Evolutionary conservation across 2,329 filamentous ascomycete genomes (phyloP), one percentile per base, ranked within the genome.

Genomic region (Myriosclerotinia curreyana): DNA sequence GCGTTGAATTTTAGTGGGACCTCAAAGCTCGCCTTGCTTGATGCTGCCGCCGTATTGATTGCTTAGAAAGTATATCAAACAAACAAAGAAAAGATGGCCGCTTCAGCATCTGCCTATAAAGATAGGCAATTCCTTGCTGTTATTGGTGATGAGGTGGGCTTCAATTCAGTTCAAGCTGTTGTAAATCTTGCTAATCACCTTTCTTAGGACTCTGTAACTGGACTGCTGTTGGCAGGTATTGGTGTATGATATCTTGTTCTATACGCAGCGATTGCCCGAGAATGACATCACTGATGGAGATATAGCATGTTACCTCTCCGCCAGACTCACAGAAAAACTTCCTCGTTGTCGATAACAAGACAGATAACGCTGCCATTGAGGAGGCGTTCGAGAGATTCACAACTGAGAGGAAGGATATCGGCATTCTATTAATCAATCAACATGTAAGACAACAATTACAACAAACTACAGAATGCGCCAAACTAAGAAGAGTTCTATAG

Each of bases 251-350:
- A 60, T 52, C 42, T 31, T 28, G n/a, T 46, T 53, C 14, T 46
- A 51, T 25, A 5, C 40, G 48, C 44, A 28, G 40, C 25, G 52
- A 40, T 17, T 49, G 20, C n/a, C 31, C n/a, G 42, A 36, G 31
- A 25, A 53, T 25, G 44, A 59, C 5, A 3, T 49, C 64, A 55
- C 68, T 72, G 54, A 71, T 64, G 14, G 7, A 54, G 38, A 60
- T 40, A 38, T 53, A 97, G 93, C 94, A 98, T 77, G 93, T 98
- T 68, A 96, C 92, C 20, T 83, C 89, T 62, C 89, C 91, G 8
- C 91, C 94, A 52, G 92, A 96, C 75, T 85, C 90, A 48, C 90
- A 97, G 76, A 96, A 96, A 82, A 99, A 99, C 83, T 99, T 97
- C 80, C 86, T 99, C 12, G 92, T 99, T 64, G 95, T 99, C 67